phyloP scores from a whole-genome alignment of 140 eudicot species.

The Stevia rebaudiana region DNA sequence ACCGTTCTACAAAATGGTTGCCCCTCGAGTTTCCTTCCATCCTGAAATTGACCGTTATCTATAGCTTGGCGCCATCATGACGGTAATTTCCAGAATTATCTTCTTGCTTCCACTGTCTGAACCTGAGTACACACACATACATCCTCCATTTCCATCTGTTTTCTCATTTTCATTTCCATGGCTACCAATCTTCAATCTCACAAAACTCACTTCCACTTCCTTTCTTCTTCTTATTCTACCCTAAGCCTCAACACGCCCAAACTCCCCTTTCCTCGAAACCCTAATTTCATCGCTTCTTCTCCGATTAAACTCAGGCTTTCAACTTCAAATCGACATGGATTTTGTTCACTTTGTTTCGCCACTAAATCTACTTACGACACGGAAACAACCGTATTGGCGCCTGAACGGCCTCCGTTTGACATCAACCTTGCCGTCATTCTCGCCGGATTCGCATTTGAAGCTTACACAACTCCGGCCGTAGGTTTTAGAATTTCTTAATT shows the following conservation, averaged over 20 bases:
- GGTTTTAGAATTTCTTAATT: neutral
- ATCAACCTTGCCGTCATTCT: slow-evolving; percentile 82
- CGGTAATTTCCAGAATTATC: no score
- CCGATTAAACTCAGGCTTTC: slow-evolving; percentile 33
- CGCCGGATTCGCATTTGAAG: slow-evolving; percentile 96
- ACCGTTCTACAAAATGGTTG: no score
- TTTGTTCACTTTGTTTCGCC: slow-evolving; percentile 24
- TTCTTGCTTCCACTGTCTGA: no score
- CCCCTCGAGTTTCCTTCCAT: no score
- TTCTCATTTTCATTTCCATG: neutral
- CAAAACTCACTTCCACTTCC: slow-evolving; percentile 16
- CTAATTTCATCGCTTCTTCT: slow-evolving; percentile 25
- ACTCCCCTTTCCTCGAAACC: slow-evolving; percentile 39
- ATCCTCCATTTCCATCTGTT: no score
- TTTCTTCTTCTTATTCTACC: neutral
- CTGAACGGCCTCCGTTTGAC: slow-evolving; percentile 65
- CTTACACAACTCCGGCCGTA: slow-evolving; percentile 79
- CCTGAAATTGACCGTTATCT: no score
- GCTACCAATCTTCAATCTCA: neutral
- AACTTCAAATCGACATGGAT: slow-evolving; percentile 19
- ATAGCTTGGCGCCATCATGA: no score
- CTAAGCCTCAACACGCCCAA: slow-evolving; percentile 16
- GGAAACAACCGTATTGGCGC: slow-evolving; percentile 20
- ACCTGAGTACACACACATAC: no score
- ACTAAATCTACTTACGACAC: slow-evolving; percentile 24